These are phyloP conservation scores for Xerocomus nothofagi DNA, from an alignment of 1,284 basidiomycete genomes.

Conservation along the genomic window DNA sequence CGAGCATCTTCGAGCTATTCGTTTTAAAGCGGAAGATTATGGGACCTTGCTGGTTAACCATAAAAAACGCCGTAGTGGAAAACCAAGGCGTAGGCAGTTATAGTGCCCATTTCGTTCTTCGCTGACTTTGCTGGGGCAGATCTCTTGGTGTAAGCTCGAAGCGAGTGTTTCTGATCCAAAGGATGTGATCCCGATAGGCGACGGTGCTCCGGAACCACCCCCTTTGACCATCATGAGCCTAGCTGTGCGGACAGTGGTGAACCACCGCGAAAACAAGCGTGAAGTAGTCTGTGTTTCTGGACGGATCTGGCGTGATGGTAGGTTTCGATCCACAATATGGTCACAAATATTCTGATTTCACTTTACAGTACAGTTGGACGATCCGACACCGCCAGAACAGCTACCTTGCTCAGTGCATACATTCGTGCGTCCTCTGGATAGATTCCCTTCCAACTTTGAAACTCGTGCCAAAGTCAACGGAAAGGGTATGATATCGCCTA, in stretches of 20 bases:
- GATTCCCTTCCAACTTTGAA: slow-evolving; percentile 88
- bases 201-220: slow-evolving; percentile 81
- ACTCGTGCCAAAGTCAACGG: slow-evolving; percentile 59
- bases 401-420: slow-evolving; percentile 85
- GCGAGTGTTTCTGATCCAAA: slow-evolving; percentile 86
- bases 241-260: slow-evolving; percentile 88
- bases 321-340: slow-evolving; percentile 28
- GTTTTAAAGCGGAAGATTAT: slow-evolving; percentile 96
- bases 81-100: slow-evolving; percentile 68
- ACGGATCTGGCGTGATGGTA: slow-evolving; percentile 88
- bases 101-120: background rate
- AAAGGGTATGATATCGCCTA: slow-evolving; percentile 73
- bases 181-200: slow-evolving; percentile 81
- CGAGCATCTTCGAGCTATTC: slow-evolving; percentile 92
- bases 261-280: slow-evolving; percentile 90
- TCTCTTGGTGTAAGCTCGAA: slow-evolving; percentile 96
- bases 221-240: slow-evolving; percentile 92
- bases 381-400: slow-evolving; percentile 85
- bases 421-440: slow-evolving; percentile 90
- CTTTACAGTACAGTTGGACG: slow-evolving; percentile 76
- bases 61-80: slow-evolving; percentile 74
- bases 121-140: slow-evolving; percentile 42
- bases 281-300: slow-evolving; percentile 89
- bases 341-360: background rate
- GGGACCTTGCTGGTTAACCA: slow-evolving; percentile 96